Evolutionary conservation across 1,284 basidiomycete genomes (phyloP).

Genomic region (Fomitopsis betulina): DNA sequence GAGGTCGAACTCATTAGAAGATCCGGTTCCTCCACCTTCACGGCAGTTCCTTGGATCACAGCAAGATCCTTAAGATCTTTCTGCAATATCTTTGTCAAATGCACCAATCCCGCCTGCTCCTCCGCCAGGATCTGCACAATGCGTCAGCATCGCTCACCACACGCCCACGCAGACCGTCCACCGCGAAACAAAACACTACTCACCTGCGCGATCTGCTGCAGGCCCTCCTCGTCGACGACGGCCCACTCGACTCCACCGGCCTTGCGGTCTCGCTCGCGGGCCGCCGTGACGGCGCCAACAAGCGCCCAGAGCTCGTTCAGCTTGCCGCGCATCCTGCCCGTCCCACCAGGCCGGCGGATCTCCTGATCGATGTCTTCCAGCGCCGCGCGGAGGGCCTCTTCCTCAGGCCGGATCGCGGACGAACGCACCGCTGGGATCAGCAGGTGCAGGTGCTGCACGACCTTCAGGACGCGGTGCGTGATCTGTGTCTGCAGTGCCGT

Average conservation of each 20-base stretch:
- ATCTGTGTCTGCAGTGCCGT: constrained; percentile 69
- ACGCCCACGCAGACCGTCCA: neutral
- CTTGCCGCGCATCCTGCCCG: constrained; percentile 67
- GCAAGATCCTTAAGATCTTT: constrained; percentile 66
- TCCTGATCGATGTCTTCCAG: constrained; percentile 79
- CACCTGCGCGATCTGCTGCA: constrained; percentile 75
- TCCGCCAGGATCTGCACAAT: constrained; percentile 62
- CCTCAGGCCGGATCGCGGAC: constrained; percentile 77
- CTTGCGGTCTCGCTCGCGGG: constrained; percentile 47
- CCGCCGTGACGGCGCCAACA: constrained; percentile 72
- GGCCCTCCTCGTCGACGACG: constrained; percentile 79
- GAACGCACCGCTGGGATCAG: constrained; percentile 77
- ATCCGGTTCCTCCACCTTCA: constrained; percentile 32
- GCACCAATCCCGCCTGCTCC: constrained; percentile 77
- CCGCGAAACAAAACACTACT: constrained; percentile 14
- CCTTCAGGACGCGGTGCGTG: constrained; percentile 67
- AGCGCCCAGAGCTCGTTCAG: constrained; percentile 85
- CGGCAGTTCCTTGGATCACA: constrained; percentile 57
- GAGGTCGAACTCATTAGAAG: constrained; percentile 24
- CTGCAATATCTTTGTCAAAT: constrained; percentile 73
- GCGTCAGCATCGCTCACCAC: constrained; percentile 1
- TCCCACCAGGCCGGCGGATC: constrained; percentile 50
- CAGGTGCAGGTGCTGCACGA: constrained; percentile 76
- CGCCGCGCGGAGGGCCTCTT: constrained; percentile 64
- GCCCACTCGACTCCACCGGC: constrained; percentile 65